A percentile compares a stretch with the other conserved stretches of the same genome.
Evolutionary conservation across 2,329 filamentous ascomycete genomes (phyloP).

Genomic region (Celoporthe dispersa): DNA sequence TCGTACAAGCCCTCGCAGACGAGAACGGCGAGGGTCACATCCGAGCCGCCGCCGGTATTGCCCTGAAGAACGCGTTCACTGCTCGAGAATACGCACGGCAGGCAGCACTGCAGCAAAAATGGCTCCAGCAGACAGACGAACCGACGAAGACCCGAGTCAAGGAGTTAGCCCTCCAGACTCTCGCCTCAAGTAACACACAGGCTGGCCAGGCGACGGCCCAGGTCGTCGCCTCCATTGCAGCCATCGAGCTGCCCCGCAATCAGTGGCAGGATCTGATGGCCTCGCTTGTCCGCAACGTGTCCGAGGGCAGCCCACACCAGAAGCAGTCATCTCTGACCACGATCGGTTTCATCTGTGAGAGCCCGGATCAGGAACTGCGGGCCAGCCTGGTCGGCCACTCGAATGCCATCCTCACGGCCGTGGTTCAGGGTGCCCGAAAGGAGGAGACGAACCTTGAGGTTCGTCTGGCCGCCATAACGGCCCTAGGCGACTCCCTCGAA

Average conservation of each 20-base stretch:
- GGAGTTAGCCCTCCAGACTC: slow-evolving; percentile 84
- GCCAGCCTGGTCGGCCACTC: slow-evolving; percentile 83
- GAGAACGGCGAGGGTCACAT: slow-evolving; percentile 82
- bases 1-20: slow-evolving; percentile 93
- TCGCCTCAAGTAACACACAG: slow-evolving; percentile 77
- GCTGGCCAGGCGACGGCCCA: slow-evolving; percentile 90
- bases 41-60: slow-evolving; percentile 91
- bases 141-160: slow-evolving; percentile 88
- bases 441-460: slow-evolving; percentile 93
- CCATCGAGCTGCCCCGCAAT: slow-evolving; percentile 89
- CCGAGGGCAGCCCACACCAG: slow-evolving; percentile 80
- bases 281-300: slow-evolving; percentile 88
- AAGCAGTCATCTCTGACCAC: slow-evolving; percentile 94
- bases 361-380: slow-evolving; percentile 84
- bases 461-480: slow-evolving; percentile 88
- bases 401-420: slow-evolving; percentile 96
- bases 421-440: slow-evolving; percentile 95
- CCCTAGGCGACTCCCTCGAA: slow-evolving; percentile 93
- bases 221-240: slow-evolving; percentile 92
- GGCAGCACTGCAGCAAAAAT: slow-evolving; percentile 90
- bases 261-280: slow-evolving; percentile 95
- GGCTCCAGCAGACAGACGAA: slow-evolving; percentile 80
- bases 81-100: slow-evolving; percentile 87
- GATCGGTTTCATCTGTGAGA: slow-evolving; percentile 99
- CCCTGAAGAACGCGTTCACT: slow-evolving; percentile 97